Evolutionary conservation across 768 basidiomycete species (phyloP), one percentile per base, ranked within the genome.

Genomic region (Boletus subcaerulescens): DNA sequence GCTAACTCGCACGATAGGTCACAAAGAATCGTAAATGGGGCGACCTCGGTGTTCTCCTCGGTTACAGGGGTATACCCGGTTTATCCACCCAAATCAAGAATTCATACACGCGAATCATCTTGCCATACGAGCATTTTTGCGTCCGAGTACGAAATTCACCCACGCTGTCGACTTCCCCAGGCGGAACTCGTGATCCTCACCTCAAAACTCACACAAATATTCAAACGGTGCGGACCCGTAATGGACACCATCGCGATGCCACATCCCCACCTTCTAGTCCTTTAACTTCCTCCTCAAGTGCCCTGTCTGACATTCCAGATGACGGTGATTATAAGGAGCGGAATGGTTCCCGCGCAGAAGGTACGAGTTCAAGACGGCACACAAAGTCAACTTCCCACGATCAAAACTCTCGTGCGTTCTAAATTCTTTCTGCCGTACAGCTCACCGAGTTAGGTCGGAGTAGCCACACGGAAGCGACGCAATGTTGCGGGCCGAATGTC

Each of bases 61-160:
- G 94, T 29, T 93, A 93, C 76, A 80, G 86, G 59, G 85, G 88
- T 39, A 83, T 89, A 38, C 87, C 86, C 33, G 89, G 90, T 47
- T 80, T 95, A 55, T 89, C 89, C 15, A 86, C 88, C 2, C 89
- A 94, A 66, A 84, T 98, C 70, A 92, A 91, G 76, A 86, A 84
- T 63, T 91, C 94, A 5, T 99, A 96, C 71, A 80, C 80, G 54
- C 84, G 89, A 51, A 91, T 99, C 66, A 91, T 99, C 62, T 81
- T 93, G 42, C 97, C 97, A n/a, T 99, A 93, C 65, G 96, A 98
- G 65, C 84, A 91, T 64, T 98, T 93, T 69, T 87, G 85, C 53
- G 83, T 87, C 45, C 82, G 85, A 46, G 89, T 86, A 43, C 81
- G 84, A 56, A 86, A 82, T 63, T 85, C 85, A 31, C 82, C 87